phyloP scores from a whole-genome alignment of 345 rosid genomes.

The Lenwebbia sp. region DNA sequence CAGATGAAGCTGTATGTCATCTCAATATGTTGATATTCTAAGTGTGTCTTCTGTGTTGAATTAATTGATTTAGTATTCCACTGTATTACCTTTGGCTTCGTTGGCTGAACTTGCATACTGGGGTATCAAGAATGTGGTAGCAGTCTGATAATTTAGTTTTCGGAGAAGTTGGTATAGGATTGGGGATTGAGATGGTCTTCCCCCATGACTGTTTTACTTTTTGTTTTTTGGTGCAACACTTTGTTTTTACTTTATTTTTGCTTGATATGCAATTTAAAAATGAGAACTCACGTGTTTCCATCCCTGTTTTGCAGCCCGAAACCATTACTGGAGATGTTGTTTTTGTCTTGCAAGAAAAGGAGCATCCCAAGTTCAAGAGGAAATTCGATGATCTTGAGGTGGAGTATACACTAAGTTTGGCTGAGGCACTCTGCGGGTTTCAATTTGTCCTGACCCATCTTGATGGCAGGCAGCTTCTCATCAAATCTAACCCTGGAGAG shows the following conservation, averaged over 20 bases:
- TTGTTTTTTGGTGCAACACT: neutral
- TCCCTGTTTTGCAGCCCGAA: slow-evolving; percentile 57
- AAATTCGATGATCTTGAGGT: slow-evolving; percentile 74
- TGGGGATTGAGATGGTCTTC: neutral
- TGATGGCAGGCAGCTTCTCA: slow-evolving; percentile 81
- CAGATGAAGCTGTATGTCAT: slow-evolving; percentile 49
- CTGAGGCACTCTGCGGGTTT: slow-evolving; percentile 90
- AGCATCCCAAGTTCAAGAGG: slow-evolving; percentile 74
- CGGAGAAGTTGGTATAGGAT: neutral
- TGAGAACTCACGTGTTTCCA: neutral
- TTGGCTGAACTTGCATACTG: neutral
- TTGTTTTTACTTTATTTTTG: neutral
- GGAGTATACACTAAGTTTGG: slow-evolving; percentile 61
- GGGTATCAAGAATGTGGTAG: neutral
- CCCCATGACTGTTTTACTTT: neutral
- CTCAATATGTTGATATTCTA: neutral
- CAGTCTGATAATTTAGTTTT: neutral
- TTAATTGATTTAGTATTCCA: neutral
- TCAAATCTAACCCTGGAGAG: slow-evolving; percentile 81
- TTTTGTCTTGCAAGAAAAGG: slow-evolving; percentile 72
- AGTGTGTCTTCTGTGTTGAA: neutral
- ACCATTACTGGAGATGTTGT: slow-evolving; percentile 84
- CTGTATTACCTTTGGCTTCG: neutral
- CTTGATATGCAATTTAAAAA: neutral
- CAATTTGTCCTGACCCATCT: slow-evolving; percentile 67